Evolutionary conservation across 140 eudicot species (phyloP), one percentile per base, ranked within the genome.

Genomic region (Stevia rebaudiana): DNA sequence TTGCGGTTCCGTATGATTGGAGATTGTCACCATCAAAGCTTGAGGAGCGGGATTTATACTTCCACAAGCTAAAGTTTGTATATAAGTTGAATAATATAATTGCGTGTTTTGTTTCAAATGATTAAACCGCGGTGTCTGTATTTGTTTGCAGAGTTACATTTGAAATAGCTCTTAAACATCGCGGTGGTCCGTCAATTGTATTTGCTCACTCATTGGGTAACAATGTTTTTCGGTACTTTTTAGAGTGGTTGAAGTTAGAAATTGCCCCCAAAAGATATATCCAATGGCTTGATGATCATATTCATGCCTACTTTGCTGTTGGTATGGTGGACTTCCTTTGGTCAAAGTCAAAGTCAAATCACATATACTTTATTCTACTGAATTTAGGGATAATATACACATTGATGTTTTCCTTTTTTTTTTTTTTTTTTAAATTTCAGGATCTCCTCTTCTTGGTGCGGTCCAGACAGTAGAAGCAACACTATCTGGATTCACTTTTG

Each of bases 221-320:
- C 83, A 82, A 83, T 73, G 98, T 91, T 61, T 91, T 91, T 71
- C 86, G 98, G 54, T 91, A 91, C 89, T 91, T 91, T 68, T 65
- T 91, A 81, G 98, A 91, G 74, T 91, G 98, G 98, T 72, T 91
- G 74, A 91, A 87, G 91, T 83, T 84, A 54, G 98, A 91, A 69
- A 82, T 91, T 63, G 86, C 98, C 54, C 98, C 98, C 61, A 91
- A 79, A 61, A 59, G 36, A 55, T 91, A 91, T 63, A 42, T 76
- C 47, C 78, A 79, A n/a, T 91, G 98, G 98, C 78, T 91, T 47
- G 98, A 91, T 71, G 86, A 87, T 39, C 98, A 91, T 77, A 87
- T 91, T 60, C 98, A 87, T 87, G 92, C 98, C 41, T 91, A 87
- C 75, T 91, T 91, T 79, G 95, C 98, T 71, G 96, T 91, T 70